Evolutionary conservation across 176 grass and related monocot species (phyloP).

Genomic region (Thinopyrum elongatum): DNA sequence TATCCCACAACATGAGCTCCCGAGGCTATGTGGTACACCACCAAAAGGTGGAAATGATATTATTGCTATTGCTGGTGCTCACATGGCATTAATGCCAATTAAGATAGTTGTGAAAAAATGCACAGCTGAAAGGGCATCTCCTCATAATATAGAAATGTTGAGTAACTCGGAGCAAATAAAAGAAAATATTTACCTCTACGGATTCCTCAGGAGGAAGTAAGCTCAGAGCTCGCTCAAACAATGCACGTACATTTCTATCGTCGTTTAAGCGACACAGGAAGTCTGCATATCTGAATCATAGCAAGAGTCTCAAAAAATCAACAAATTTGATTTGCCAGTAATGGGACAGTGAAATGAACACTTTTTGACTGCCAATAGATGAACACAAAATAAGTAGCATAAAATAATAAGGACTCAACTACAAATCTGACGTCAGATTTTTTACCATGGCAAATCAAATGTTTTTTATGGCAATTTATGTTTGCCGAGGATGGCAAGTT

Average conservation of each 20-base stretch:
- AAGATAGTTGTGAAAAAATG: constrained; percentile 4
- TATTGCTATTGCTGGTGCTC: not conserved
- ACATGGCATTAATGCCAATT: not conserved
- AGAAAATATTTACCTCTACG: constrained; percentile 56
- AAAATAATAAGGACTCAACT: not conserved
- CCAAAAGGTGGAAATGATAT: constrained; percentile 11
- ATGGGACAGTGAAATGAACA: constrained; percentile 1
- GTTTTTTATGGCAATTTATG: too few species aligned
- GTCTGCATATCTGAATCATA: constrained; percentile 75
- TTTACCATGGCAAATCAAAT: too few species aligned
- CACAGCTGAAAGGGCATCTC: constrained; percentile 8
- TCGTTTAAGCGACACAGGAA: constrained; percentile 96
- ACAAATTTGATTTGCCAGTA: not conserved
- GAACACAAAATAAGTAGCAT: constrained; percentile 8
- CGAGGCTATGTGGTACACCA: not conserved
- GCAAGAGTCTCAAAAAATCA: constrained; percentile 27
- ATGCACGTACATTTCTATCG: constrained; percentile 96
- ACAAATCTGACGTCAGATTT: too few species aligned
- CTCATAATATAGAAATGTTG: constrained; percentile 2
- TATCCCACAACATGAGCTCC: constrained; percentile 7
- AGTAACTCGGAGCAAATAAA: not conserved
- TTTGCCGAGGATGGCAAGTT: too few species aligned
- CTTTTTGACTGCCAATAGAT: constrained; percentile 19
- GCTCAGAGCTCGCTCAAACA: constrained; percentile 93
- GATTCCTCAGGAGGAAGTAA: constrained; percentile 89